phyloP scores from a whole-genome alignment of 2,329 filamentous ascomycete genomes.

The Neofusicoccum kwambonambiense region DNA sequence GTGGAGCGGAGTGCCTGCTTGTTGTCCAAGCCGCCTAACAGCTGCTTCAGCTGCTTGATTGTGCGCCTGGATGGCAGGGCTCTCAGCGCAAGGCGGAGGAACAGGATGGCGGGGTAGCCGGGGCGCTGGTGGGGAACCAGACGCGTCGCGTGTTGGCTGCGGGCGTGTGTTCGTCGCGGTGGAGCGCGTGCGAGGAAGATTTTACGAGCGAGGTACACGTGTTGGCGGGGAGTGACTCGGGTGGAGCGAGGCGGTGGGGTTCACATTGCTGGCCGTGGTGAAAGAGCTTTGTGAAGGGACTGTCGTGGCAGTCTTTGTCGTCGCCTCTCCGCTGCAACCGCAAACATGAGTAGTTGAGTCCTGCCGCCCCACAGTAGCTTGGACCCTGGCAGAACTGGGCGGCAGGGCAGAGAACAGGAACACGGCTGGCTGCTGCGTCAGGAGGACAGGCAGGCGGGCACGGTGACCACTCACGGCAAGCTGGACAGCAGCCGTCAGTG shows the following conservation, averaged over 20 bases:
- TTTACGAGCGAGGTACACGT: background rate
- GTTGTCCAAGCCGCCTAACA: background rate
- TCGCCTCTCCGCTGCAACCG: background rate
- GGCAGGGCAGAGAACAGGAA: background rate
- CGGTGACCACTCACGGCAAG: background rate
- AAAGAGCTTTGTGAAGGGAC: background rate
- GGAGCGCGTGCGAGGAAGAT: background rate
- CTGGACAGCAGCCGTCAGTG: background rate
- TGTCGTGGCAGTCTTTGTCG: slow-evolving; percentile 3
- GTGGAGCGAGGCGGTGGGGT: background rate
- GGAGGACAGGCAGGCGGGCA: background rate
- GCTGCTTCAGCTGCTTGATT: background rate
- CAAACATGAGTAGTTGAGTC: background rate
- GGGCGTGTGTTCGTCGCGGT: background rate
- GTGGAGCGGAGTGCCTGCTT: background rate
- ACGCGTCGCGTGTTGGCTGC: background rate
- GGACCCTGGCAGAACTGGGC: background rate
- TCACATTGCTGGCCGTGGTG: background rate
- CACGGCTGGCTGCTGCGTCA: background rate
- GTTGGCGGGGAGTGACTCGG: background rate
- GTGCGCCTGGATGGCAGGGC: background rate
- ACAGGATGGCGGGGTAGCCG: background rate
- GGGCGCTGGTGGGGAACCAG: background rate
- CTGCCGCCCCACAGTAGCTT: slow-evolving; percentile 4
- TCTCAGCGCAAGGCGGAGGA: background rate